Evolutionary conservation across 805 yeast genomes (phyloP), one percentile per base, ranked within the genome.

Genomic region (Myxozyma kluyveri): DNA sequence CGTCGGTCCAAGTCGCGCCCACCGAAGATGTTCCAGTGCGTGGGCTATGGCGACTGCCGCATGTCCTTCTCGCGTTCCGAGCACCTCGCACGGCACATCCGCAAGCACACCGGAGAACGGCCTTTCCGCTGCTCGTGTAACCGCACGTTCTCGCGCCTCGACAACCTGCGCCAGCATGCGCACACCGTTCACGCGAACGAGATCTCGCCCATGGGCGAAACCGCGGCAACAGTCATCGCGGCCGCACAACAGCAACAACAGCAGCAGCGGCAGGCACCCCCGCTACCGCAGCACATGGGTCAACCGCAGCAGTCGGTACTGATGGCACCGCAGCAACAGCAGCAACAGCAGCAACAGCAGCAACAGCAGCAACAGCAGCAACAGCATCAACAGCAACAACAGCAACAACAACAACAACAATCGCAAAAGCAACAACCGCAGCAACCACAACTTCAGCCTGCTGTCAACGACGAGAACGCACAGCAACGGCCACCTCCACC

Each of bases 21-120:
- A 53, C 71, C 73, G 9, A 72, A 73, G 54, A 78, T 86, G 21
- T 89, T 89, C 69, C 89, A 82, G 65, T 89, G 97, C 69, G 73
- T 84, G 0, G 96, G 96, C 2, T 90, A 78, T 65, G 88, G 88
- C 19, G 89, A 84, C 60, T 89, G 97, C 69, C 74, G 73, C 50
- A 89, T 90, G 96, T 78, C 90, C 4, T 89, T 89, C 69, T 86
- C 96, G 2, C 75, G 97, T 45, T 84, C 93, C 6, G 97, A 90
- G 67, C 97, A 90, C 69, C 75, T 89, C 61, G 96, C 96, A 1
- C 75, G 97, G 53, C 97, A 89, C 71, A 84, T 90, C 48, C 73
- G 96, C 52, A 90, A 89, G 63, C 97, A 89, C 67, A 90, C 96
- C 0, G 97, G 96, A 39, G 97, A 89, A 67, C 75, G 96, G 51